Conservation (phyloP, 2,329 filamentous ascomycete genomes). For the Ceratocystis colombiana region DNA sequence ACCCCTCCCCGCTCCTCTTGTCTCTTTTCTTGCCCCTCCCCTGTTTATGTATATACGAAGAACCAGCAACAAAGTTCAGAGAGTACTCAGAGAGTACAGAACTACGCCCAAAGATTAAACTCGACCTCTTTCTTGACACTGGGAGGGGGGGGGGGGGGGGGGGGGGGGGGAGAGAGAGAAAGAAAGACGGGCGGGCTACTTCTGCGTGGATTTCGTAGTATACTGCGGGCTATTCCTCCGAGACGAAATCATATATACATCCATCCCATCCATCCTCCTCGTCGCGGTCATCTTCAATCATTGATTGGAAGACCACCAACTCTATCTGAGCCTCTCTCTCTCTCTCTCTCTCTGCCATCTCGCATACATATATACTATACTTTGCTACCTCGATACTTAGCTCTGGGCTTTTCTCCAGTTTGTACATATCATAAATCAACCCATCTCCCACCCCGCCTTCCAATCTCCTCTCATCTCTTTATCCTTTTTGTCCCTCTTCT, state of each 20-base stretch:
- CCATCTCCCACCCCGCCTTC: slow-evolving; percentile 9
- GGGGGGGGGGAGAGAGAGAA: background rate
- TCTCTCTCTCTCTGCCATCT: background rate
- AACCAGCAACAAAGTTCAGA: slow-evolving; percentile 12
- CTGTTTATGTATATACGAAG: slow-evolving; percentile 4
- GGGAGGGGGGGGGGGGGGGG: background rate
- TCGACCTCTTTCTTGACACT: background rate
- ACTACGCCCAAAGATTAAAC: background rate
- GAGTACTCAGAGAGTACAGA: background rate
- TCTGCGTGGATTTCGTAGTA: slow-evolving; percentile 1
- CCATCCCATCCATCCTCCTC: slow-evolving; percentile 3
- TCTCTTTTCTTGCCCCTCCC: background rate
- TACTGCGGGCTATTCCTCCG: slow-evolving; percentile 11
- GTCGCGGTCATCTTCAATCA: background rate
- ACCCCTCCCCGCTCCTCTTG: slow-evolving; percentile 8
- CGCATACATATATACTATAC: slow-evolving; percentile 8
- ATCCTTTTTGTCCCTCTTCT: slow-evolving; percentile 1
- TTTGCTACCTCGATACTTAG: background rate
- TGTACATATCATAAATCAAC: slow-evolving; percentile 15
- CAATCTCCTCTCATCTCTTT: background rate
- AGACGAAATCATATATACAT: slow-evolving; percentile 14
- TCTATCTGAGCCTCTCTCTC: slow-evolving; percentile 12
- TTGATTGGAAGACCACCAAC: slow-evolving; percentile 11
- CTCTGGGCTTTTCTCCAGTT: background rate
- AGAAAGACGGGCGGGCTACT: background rate